Evolutionary conservation across 352 stramenopile species (phyloP).

Genomic region (Globisporangium spinosum): DNA sequence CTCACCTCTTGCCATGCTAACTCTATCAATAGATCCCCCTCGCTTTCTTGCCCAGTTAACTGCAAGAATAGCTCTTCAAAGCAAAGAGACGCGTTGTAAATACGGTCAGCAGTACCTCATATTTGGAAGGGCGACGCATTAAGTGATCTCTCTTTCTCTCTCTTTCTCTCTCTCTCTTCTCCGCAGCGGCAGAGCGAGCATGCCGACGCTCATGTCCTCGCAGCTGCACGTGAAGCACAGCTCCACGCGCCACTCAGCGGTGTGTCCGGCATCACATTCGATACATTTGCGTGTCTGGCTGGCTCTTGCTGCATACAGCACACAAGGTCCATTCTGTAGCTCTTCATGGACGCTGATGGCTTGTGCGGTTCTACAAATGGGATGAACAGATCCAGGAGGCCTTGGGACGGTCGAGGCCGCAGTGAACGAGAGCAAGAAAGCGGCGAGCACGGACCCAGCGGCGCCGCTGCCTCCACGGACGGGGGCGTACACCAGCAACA

Average conservation of each 20-base stretch:
- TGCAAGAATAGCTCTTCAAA: too few relatives aligned
- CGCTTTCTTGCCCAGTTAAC: too few relatives aligned
- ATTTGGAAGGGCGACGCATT: too few relatives aligned
- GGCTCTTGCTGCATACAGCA: not conserved
- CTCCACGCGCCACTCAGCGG: constrained; percentile 67
- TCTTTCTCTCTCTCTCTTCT: not conserved
- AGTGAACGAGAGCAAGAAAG: constrained; percentile 4
- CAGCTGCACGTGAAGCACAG: constrained; percentile 74
- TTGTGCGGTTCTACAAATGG: not conserved
- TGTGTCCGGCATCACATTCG: constrained; percentile 65
- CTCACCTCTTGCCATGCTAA: too few relatives aligned
- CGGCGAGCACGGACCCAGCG: constrained; percentile 1
- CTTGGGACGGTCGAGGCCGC: constrained; percentile 44
- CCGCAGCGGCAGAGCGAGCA: constrained; percentile 16
- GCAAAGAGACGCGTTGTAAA: too few relatives aligned
- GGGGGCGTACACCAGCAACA: constrained; percentile 6
- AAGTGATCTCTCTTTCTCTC: too few relatives aligned
- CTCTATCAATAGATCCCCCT: too few relatives aligned
- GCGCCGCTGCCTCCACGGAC: not conserved
- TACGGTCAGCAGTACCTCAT: too few relatives aligned
- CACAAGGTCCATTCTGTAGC: not conserved
- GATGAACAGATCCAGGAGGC: constrained; percentile 26
- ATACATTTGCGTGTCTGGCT: constrained; percentile 20
- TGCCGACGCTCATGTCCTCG: constrained; percentile 78
- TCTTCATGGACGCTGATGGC: not conserved